Evolutionary conservation across 2,329 filamentous ascomycete genomes (phyloP).

Genomic region (Clarireedia hainanense): DNA sequence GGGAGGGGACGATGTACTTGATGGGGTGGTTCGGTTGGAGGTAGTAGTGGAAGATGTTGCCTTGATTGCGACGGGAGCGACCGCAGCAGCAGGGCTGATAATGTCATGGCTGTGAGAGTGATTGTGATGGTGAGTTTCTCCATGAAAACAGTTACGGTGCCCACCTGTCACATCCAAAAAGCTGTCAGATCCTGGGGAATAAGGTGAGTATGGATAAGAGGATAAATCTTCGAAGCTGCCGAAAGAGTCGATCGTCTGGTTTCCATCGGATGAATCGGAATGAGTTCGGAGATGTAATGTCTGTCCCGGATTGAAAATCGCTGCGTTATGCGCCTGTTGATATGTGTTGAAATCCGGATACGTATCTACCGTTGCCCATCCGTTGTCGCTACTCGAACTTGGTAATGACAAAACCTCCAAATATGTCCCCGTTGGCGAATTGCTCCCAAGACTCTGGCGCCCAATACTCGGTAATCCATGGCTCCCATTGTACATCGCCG

Average conservation of each 20-base stretch:
- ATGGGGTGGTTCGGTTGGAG: slow-evolving; percentile 52
- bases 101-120: slow-evolving; percentile 41
- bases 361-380: slow-evolving; percentile 76
- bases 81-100: slow-evolving; percentile 61
- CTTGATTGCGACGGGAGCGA: slow-evolving; percentile 63
- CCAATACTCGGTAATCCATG: slow-evolving; percentile 40
- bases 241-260: slow-evolving; percentile 48
- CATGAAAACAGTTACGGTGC: slow-evolving; percentile 55
- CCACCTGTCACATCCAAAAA: slow-evolving; percentile 48
- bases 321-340: slow-evolving; percentile 48
- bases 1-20: slow-evolving; percentile 51
- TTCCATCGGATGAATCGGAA: slow-evolving; percentile 73
- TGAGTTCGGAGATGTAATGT: slow-evolving; percentile 81
- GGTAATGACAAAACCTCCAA: slow-evolving; percentile 78
- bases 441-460: slow-evolving; percentile 44
- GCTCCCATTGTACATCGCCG: slow-evolving; percentile 48
- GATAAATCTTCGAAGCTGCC: slow-evolving; percentile 75
- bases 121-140: slow-evolving; percentile 42
- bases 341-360: slow-evolving; percentile 65
- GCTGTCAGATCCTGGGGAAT: slow-evolving; percentile 75
- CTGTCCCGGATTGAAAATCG: slow-evolving; percentile 85
- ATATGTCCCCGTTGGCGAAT: slow-evolving; percentile 71
- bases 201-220: slow-evolving; percentile 59
- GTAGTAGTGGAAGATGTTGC: slow-evolving; percentile 46
- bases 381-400: slow-evolving; percentile 74